Evolutionary conservation across 73 alveolate genomes (phyloP).

Genomic region (Tetrahymena borealis): DNA sequence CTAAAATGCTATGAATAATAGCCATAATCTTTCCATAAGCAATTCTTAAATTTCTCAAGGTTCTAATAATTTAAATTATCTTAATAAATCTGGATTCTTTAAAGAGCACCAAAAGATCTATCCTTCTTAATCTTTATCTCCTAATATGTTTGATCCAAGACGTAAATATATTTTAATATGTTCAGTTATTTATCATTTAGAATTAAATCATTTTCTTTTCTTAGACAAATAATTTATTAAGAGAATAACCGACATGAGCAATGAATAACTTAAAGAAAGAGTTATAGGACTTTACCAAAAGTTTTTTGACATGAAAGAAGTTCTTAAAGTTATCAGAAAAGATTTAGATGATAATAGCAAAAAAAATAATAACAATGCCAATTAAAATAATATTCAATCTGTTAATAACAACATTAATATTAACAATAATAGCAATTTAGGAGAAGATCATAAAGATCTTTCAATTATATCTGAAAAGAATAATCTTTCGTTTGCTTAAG

Average conservation of each 20-base stretch:
- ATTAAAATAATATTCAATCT: too few relatives aligned
- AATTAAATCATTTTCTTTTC: neutral
- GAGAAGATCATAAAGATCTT: neutral
- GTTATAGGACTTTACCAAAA: neutral
- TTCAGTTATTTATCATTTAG: neutral
- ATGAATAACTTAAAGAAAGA: neutral
- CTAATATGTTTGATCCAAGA: neutral
- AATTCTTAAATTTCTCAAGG: neutral
- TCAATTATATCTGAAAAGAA: neutral
- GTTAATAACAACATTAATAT: too few relatives aligned
- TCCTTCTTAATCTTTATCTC: neutral
- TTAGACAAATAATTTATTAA: neutral
- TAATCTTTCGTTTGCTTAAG: neutral
- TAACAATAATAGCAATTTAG: too few relatives aligned
- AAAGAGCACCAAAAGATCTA: neutral
- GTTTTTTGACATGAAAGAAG: neutral
- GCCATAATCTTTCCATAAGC: neutral
- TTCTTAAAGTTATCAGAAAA: neutral
- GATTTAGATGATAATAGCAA: neutral
- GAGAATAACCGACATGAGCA: neutral
- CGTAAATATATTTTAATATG: neutral
- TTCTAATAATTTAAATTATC: neutral
- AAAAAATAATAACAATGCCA: neutral
- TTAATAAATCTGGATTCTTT: neutral
- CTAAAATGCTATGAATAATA: neutral